Conservation (phyloP, 2,329 filamentous ascomycete species). For the Pseudogymnoascus sp. region DNA sequence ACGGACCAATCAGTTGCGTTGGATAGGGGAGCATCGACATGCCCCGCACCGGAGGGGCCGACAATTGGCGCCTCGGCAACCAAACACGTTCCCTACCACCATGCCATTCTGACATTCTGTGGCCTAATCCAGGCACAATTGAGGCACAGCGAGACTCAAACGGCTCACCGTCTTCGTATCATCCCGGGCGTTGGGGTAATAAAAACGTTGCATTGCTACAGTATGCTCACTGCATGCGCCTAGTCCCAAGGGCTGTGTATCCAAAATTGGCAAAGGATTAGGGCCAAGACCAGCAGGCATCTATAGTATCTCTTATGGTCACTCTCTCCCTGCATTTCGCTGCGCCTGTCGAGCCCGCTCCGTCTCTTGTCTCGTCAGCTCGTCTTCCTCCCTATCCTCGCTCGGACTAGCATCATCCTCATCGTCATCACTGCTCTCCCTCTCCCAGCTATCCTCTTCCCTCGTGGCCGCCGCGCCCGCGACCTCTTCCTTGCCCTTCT, state of each 20-base stretch:
- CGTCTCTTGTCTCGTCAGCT: background rate
- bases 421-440: constrained; percentile 5
- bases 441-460: background rate
- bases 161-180: background rate
- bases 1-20: background rate
- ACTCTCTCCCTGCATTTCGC: background rate
- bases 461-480: background rate
- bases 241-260: background rate
- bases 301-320: background rate
- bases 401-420: constrained; percentile 7
- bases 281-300: background rate
- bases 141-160: background rate
- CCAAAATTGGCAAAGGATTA: background rate
- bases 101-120: background rate
- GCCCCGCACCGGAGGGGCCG: constrained; percentile 1
- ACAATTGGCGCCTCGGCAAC: constrained; percentile 4
- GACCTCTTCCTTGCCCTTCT: constrained; percentile 35
- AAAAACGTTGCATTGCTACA: background rate
- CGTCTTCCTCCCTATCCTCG: constrained; percentile 4
- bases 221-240: background rate
- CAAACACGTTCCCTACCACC: background rate
- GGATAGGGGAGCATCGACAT: background rate
- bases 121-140: background rate
- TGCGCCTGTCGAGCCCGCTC: background rate
- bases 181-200: background rate